Evolutionary conservation across 768 basidiomycete species (phyloP).

Genomic region (Steccherinum ochraceum): DNA sequence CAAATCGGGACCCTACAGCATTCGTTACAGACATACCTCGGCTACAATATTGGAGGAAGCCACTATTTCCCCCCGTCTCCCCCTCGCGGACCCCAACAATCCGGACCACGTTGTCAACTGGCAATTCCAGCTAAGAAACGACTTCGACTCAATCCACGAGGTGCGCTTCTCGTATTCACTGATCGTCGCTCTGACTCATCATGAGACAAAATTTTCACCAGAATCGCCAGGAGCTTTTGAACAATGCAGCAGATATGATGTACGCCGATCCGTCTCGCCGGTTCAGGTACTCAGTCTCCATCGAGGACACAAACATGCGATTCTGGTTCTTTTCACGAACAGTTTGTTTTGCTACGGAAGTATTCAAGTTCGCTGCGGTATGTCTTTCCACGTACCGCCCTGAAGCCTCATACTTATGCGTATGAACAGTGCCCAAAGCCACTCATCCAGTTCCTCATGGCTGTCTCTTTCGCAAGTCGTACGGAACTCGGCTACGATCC

Average conservation of each 20-base stretch:
- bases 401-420: background rate
- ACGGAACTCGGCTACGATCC: background rate
- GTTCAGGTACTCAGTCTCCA: background rate
- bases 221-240: background rate
- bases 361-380: constrained; percentile 3
- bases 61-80: too few relatives aligned
- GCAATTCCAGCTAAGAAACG: background rate
- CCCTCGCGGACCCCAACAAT: background rate
- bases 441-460: background rate
- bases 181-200: background rate
- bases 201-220: background rate
- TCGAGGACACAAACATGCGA: constrained; percentile 1
- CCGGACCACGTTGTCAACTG: background rate
- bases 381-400: background rate
- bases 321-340: constrained; percentile 2
- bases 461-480: background rate
- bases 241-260: background rate
- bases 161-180: too few relatives aligned
- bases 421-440: background rate
- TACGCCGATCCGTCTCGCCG: background rate
- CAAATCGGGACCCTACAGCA: background rate
- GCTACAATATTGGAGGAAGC: background rate
- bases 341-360: background rate
- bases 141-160: background rate
- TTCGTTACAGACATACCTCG: background rate